phyloP scores from a whole-genome alignment of 345 rosid genomes.

The Balakata baccata region DNA sequence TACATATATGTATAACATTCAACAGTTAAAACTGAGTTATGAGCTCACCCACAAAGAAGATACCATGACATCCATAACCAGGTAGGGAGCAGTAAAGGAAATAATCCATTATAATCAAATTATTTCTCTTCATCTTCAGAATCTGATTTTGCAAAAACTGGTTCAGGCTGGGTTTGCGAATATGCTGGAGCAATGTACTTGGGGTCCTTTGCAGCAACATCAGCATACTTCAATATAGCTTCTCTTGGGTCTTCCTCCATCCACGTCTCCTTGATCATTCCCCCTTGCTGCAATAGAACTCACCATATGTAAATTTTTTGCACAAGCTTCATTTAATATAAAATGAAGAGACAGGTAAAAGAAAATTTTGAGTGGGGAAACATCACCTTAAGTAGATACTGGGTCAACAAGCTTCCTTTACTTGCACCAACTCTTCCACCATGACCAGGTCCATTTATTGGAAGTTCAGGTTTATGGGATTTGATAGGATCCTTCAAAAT shows the following conservation, averaged over 20 bases:
- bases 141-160: slow-evolving; percentile 81
- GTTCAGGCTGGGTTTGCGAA: slow-evolving; percentile 78
- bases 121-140: slow-evolving; percentile 76
- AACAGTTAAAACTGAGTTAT: not conserved
- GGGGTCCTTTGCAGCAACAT: slow-evolving; percentile 84
- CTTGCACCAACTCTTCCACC: slow-evolving; percentile 94
- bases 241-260: slow-evolving; percentile 99
- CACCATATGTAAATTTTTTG: slow-evolving; percentile 13
- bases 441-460: slow-evolving; percentile 86
- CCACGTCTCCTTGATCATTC: slow-evolving; percentile 99
- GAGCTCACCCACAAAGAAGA: not conserved
- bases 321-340: not conserved
- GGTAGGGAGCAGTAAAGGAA: not conserved
- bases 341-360: not conserved
- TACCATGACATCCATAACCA: not conserved
- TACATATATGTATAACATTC: not conserved
- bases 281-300: slow-evolving; percentile 79
- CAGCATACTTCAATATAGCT: slow-evolving; percentile 91
- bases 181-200: slow-evolving; percentile 97
- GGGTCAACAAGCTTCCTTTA: slow-evolving; percentile 88
- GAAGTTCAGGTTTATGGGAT: slow-evolving; percentile 92
- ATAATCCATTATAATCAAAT: not conserved
- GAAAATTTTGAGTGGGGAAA: not conserved
- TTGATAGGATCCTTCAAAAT: slow-evolving; percentile 81
- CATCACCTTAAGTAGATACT: slow-evolving; percentile 86